Evolutionary conservation across 2,329 filamentous ascomycete genomes (phyloP).

Genomic region (Penicillium fuscoglaucum): DNA sequence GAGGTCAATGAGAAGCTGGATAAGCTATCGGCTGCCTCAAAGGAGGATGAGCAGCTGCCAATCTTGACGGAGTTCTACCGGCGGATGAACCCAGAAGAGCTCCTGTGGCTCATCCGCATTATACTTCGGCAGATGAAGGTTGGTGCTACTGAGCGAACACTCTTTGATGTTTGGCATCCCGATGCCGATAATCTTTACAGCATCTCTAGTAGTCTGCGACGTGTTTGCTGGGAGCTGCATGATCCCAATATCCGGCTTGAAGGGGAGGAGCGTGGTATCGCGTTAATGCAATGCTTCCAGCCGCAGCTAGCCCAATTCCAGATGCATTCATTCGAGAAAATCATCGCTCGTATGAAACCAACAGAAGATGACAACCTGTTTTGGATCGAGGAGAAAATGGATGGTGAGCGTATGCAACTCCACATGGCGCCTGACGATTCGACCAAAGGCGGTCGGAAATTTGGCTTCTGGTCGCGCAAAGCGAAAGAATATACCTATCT

Average conservation of each 20-base stretch:
- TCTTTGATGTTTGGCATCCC: conserved; percentile 79
- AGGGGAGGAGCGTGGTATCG: conserved; percentile 71
- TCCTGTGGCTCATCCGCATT: conserved; percentile 93
- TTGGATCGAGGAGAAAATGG: conserved; percentile 97
- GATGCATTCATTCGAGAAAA: conserved; percentile 75
- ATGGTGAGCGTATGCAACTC: conserved; percentile 95
- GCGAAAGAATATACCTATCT: conserved; percentile 95
- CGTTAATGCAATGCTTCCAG: conserved; percentile 92
- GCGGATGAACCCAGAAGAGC: conserved; percentile 87
- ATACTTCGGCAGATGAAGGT: conserved; percentile 78
- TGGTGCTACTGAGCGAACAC: conserved; percentile 80
- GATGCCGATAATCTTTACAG: conserved; percentile 79
- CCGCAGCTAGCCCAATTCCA: conserved; percentile 94
- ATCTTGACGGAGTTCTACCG: conserved; percentile 84
- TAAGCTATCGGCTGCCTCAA: conserved; percentile 68
- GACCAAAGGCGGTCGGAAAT: conserved; percentile 68
- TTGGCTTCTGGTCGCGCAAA: conserved; percentile 92
- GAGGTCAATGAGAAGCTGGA: conserved; percentile 89
- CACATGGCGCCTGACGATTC: conserved; percentile 77
- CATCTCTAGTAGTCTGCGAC: conserved; percentile 82
- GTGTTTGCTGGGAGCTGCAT: conserved; percentile 91
- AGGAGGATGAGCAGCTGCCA: conserved; percentile 79
- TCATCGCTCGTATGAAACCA: conserved; percentile 67
- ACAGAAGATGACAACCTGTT: conserved; percentile 73
- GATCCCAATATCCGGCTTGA: conserved; percentile 72